Base-by-base conservation (phyloP, 2,329 filamentous ascomycete genomes). In the Colletotrichum zoysiae region DNA sequence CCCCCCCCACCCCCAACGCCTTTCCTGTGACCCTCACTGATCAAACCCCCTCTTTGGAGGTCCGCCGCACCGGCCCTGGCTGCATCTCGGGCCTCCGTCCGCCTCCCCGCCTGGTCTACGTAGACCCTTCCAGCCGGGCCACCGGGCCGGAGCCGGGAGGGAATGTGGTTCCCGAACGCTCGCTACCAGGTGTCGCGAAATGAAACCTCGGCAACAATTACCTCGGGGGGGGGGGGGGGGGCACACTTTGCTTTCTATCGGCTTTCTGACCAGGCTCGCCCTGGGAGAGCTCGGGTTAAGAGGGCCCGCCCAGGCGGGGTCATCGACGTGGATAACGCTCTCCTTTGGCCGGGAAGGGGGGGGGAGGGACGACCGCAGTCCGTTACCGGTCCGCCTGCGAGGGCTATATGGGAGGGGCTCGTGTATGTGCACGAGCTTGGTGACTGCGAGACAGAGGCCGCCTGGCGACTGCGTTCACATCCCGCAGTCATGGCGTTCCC, bases 141-240 rank as follows among this genome's bases (percentile, higher is more conserved):
- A 58, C 56, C 38, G 56, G 56, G 23, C 56, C 56, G 56, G 56
- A 38, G 38, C 56, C 56, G 56, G 56, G 38, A 40, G 18, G n/a
- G 35, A 12, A 40, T 30, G n/a, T 42, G 56, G 56, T 3, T n/a
- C 14, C 14, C 30, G 16, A n/a, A 33, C 8, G 30, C 30, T n/a
- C 51, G 51, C 51, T 33, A 33, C 50, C 26, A 33, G 26, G 14
- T 18, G 50, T 51, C 23, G 50, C 14, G 16, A 33, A 23, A 53
- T 20, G 33, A 20, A 20, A 9, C 8, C n/a, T 14, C 48, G 5
- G 14, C 14, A 53, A 11, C 16, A 30, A 5, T 53, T 51, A 20
- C 14, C 26, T 33, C 50, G 4, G 26, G n/a, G n/a, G n/a, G n/a
- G n/a, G n/a, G n/a, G n/a, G n/a, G n/a, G n/a, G n/a, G 30, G 46